Percentiles rank a stretch among this genome's conserved stretches.
These are phyloP conservation scores for Tetragonia tetragonoides DNA, from an alignment of 148 eudicot species.

Conservation along the genomic window DNA sequence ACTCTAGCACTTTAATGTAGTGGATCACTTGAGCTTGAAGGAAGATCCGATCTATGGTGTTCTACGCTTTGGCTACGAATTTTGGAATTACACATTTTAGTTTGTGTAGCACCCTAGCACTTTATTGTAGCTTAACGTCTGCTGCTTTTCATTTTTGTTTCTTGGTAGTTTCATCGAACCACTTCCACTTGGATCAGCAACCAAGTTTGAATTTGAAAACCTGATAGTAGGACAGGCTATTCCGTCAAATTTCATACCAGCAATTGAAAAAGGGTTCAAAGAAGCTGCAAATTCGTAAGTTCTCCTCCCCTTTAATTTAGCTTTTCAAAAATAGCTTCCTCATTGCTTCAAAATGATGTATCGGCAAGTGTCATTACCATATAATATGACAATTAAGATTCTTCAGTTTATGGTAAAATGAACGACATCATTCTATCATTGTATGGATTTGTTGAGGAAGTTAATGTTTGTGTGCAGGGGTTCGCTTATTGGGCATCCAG, in stretches of 20 bases:
- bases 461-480: slow-evolving; percentile 52
- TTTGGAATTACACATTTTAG: background rate
- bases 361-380: background rate
- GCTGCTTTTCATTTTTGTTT: slow-evolving; percentile 9
- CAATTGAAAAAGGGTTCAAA: slow-evolving; percentile 95
- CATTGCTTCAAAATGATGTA: background rate
- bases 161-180: slow-evolving; percentile 77
- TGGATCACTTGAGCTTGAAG: background rate
- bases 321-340: background rate
- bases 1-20: background rate
- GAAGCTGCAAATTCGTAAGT: slow-evolving; percentile 98
- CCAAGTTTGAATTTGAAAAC: slow-evolving; percentile 95
- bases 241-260: slow-evolving; percentile 86
- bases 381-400: background rate
- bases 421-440: background rate
- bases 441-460: background rate
- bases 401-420: background rate
- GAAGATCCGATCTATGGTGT: background rate
- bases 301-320: slow-evolving; percentile 7
- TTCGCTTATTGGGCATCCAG: slow-evolving; percentile 92
- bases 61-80: background rate
- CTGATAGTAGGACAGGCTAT: slow-evolving; percentile 86
- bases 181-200: slow-evolving; percentile 69
- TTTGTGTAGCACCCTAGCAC: background rate
- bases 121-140: background rate